Evolutionary conservation across 2,329 filamentous ascomycete genomes (phyloP).

Genomic region (Talaromyces sp.): DNA sequence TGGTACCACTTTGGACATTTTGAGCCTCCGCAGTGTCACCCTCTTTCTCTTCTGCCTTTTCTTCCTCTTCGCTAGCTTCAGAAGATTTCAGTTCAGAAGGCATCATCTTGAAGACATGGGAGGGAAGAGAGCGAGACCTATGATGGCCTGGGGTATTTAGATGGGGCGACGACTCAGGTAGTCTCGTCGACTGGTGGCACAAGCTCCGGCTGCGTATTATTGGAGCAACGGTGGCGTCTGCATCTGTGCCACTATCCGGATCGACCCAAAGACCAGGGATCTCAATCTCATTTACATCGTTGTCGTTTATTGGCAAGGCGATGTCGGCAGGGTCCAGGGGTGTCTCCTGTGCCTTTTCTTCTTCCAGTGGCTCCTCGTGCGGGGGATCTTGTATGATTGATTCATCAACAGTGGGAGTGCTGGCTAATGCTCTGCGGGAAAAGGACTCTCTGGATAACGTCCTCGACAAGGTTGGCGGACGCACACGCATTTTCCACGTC

Average conservation of each 20-base stretch:
- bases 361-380: slow-evolving; percentile 9
- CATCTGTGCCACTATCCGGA: slow-evolving; percentile 50
- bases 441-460: slow-evolving; percentile 39
- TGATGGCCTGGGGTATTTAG: slow-evolving; percentile 18
- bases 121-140: slow-evolving; percentile 48
- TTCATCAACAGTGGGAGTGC: slow-evolving; percentile 31
- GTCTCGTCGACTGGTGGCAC: slow-evolving; percentile 17
- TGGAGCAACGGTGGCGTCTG: slow-evolving; percentile 30
- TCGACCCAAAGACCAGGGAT: slow-evolving; percentile 41
- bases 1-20: neutral
- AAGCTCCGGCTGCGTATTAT: slow-evolving; percentile 36
- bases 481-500: slow-evolving; percentile 77
- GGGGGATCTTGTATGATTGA: slow-evolving; percentile 13
- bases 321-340: slow-evolving; percentile 27
- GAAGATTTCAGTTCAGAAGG: neutral
- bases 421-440: slow-evolving; percentile 23
- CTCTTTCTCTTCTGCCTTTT: neutral
- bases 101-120: slow-evolving; percentile 12
- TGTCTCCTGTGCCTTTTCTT: slow-evolving; percentile 5
- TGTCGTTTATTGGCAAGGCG: slow-evolving; percentile 38
- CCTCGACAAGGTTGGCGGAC: slow-evolving; percentile 29
- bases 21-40: neutral
- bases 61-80: neutral
- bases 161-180: neutral
- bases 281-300: slow-evolving; percentile 71